Base-by-base conservation (phyloP, 257 asterid species). In the Ocimum tenuiflorum region DNA sequence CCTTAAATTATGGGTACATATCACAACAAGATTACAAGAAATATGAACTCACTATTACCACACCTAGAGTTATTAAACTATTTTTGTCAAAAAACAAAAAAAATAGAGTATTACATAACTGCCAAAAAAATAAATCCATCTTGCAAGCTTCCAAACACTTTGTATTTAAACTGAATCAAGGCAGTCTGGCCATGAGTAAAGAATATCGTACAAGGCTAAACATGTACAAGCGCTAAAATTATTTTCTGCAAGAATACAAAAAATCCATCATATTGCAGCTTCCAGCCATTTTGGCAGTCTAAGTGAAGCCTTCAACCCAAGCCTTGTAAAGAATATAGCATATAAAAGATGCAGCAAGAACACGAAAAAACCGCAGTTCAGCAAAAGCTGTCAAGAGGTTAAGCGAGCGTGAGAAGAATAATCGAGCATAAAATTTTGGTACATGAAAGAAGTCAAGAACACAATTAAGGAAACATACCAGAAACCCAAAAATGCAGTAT, bases 231-330 rank as follows among this genome's bases (percentile, higher is more conserved):
- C 31, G 3, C 36, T 1, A 31, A 7, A 53, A 58, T 45, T 52
- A 59, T 47, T 13, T 54, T 31, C 58, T 23, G 52, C 15, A 6
- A 47, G 6, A 15, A 53, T 55, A 13, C 35, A 39, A 42, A 43
- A 61, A 29, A 9, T 48, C 9, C 55, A 48, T 73, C 70, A 74
- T 24, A 89, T 83, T 36, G 91, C 91, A 65, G 81, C 73, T 39
- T 79, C 88, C 5, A 90, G 80, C 99, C 99, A 90, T 69, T 82
- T 83, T 6, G 99, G 99, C 63, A 90, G 77, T 59, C 82, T 76
- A 65, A 94, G 82, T 18, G 86, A 79, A 60, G 78, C 55, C 79
- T 90, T 94, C 91, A 84, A 78, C 33, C 99, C 97, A 22, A 88
- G 86, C 72, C 82, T 86, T 42, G 85, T 76, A 49, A 90, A 87